Percentiles rank a stretch among this genome's conserved stretches.
Conservation (phyloP, 768 basidiomycete genomes). For the Tulasnella sp. region DNA sequence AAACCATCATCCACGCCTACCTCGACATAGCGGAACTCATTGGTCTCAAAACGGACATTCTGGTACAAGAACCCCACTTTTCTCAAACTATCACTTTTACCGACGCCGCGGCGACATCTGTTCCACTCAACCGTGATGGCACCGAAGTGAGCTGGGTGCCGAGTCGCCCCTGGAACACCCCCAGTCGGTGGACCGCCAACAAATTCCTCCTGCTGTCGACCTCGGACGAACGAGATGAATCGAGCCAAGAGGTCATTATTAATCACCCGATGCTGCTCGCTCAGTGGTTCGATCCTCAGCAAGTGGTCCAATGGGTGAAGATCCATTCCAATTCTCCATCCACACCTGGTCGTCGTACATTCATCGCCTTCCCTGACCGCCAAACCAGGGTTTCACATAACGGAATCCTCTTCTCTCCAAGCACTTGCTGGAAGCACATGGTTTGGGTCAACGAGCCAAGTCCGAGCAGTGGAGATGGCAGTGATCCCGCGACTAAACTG, state of each 20-base stretch:
- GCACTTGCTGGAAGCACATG: neutral
- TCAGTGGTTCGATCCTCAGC: neutral
- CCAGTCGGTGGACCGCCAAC: neutral
- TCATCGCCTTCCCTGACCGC: neutral
- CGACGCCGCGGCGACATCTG: neutral
- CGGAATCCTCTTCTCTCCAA: neutral
- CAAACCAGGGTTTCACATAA: neutral
- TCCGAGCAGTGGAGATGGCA: neutral
- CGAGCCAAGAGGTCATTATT: neutral
- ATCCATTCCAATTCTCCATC: neutral
- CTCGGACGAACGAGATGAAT: neutral
- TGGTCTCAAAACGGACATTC: neutral
- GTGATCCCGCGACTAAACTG: neutral
- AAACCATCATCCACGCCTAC: neutral
- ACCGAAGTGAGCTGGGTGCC: neutral
- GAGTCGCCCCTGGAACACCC: slow-evolving; percentile 1
- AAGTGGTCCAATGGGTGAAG: neutral
- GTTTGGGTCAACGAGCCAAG: neutral
- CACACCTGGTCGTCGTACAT: neutral
- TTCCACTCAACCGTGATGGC: neutral
- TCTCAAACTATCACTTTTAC: neutral
- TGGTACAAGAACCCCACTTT: neutral
- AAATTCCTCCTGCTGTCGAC: neutral
- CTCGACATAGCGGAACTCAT: neutral
- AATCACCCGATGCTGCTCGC: neutral